A percentile compares a stretch with the other conserved stretches of the same genome.
Conservation (phyloP, 257 asterid genomes). For the Nicotiana noctiflora region DNA sequence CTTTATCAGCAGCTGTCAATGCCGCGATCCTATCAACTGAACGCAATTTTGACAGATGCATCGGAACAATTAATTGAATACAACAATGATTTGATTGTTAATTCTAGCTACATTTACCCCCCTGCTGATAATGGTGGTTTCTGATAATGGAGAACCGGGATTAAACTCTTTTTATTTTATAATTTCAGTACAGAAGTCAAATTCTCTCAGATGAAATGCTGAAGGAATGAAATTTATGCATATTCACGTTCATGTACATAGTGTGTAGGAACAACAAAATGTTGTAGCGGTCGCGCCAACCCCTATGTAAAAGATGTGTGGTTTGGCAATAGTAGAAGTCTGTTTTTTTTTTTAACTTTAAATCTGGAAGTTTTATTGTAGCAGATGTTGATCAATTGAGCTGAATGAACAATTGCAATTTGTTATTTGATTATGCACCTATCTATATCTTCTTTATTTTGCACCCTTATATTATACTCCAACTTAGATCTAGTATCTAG, state of each 20-base stretch:
- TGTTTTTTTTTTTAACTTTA: neutral
- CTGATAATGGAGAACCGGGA: constrained; percentile 2
- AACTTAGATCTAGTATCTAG: no score
- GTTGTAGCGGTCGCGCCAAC: constrained; percentile 16
- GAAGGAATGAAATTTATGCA: neutral
- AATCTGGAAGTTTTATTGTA: neutral
- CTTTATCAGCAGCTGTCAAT: constrained; percentile 2
- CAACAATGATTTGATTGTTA: constrained; percentile 5
- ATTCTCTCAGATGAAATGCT: neutral
- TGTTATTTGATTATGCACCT: neutral
- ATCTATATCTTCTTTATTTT: neutral
- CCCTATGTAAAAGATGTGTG: constrained; percentile 17
- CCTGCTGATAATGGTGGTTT: constrained; percentile 6
- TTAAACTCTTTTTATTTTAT: neutral
- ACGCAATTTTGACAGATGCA: constrained; percentile 13
- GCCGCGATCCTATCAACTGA: neutral
- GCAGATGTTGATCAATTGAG: neutral
- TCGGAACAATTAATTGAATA: constrained; percentile 8
- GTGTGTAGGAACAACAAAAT: neutral
- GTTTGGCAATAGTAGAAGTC: constrained; percentile 11
- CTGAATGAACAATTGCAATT: neutral
- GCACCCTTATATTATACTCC: neutral
- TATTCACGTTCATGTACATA: neutral
- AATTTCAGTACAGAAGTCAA: neutral
- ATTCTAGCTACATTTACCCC: constrained; percentile 8